phyloP scores from a whole-genome alignment of 2,329 filamentous ascomycete species.

The Fusarium sp. region DNA sequence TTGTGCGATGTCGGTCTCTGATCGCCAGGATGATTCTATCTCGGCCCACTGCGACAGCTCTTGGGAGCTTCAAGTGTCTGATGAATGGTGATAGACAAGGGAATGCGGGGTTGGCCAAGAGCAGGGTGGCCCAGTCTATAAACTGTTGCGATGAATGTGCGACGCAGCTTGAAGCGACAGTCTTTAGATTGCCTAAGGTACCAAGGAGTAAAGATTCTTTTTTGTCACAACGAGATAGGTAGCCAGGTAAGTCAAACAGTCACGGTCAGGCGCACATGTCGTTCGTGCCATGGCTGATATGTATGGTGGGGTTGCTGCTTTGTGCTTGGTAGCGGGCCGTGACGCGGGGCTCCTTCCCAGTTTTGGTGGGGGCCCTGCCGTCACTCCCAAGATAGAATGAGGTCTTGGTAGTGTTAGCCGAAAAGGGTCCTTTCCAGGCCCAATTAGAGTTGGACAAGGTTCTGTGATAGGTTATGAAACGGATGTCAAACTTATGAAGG shows the following conservation, averaged over 20 bases:
- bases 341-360: slow-evolving; percentile 32
- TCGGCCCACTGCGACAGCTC: slow-evolving; percentile 17
- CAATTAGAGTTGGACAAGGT: slow-evolving; percentile 13
- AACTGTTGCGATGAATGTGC: neutral
- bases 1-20: neutral
- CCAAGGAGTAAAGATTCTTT: neutral
- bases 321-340: slow-evolving; percentile 20
- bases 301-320: slow-evolving; percentile 24
- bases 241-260: neutral
- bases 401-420: slow-evolving; percentile 9
- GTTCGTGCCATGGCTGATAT: slow-evolving; percentile 6
- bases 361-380: slow-evolving; percentile 31
- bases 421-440: slow-evolving; percentile 10
- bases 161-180: neutral
- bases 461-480: slow-evolving; percentile 27
- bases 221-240: neutral
- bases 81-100: slow-evolving; percentile 10
- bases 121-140: neutral
- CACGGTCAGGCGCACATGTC: slow-evolving; percentile 33
- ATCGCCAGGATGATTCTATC: slow-evolving; percentile 33
- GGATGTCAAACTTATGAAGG: slow-evolving; percentile 12
- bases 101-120: slow-evolving; percentile 5
- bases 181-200: neutral
- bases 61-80: slow-evolving; percentile 11
- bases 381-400: slow-evolving; percentile 19